Evolutionary conservation across 2,329 filamentous ascomycete genomes (phyloP).

Genomic region (Penicillium sp.): DNA sequence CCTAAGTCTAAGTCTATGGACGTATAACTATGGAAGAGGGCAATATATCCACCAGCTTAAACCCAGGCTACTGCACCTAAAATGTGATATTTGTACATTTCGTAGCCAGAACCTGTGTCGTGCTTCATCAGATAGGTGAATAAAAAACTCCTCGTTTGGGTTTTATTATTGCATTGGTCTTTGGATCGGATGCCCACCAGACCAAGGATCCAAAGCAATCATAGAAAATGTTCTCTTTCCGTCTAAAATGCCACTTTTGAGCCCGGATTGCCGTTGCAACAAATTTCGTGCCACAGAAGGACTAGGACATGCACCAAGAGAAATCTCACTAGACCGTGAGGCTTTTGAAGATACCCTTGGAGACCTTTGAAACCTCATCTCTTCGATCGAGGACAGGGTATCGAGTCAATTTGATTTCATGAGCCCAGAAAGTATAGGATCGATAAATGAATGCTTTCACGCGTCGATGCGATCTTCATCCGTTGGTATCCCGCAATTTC

Average conservation of each 20-base stretch:
- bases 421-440: not conserved
- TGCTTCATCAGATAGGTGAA: not conserved
- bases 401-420: not conserved
- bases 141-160: not conserved
- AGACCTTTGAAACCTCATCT: not conserved
- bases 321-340: not conserved
- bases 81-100: too few relatives aligned
- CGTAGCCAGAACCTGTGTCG: not conserved
- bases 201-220: not conserved
- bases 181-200: not conserved
- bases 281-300: not conserved
- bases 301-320: not conserved
- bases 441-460: not conserved
- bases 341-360: not conserved
- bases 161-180: not conserved
- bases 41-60: too few relatives aligned
- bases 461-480: constrained; percentile 17
- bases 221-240: not conserved
- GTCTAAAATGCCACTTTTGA: not conserved
- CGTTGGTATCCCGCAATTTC: constrained; percentile 50
- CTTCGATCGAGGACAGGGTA: not conserved
- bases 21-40: too few relatives aligned
- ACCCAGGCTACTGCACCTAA: too few relatives aligned
- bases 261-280: not conserved
- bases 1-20: too few relatives aligned